Evolutionary conservation across 2,329 filamentous ascomycete species (phyloP), one percentile per base, ranked within the genome.

Genomic region (Lithohypha guttulata): DNA sequence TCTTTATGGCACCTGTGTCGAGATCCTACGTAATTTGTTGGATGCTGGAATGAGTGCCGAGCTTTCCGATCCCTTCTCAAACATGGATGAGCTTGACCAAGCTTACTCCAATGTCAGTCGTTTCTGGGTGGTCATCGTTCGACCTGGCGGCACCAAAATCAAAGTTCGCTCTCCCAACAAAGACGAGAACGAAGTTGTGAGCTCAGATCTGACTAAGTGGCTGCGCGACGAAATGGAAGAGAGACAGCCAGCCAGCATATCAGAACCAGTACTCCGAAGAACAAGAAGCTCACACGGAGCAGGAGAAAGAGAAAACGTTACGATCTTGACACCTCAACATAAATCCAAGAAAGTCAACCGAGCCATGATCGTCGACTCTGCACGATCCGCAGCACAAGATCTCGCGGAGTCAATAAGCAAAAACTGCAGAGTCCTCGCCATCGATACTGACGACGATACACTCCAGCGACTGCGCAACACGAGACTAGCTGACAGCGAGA

Each of bases 261-360:
- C 60, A 54, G 49, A 58, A 55, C 38, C 56, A 59, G 54, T 58
- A 53, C 47, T 53, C 52, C 55, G 59, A 11, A 53, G 56, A 28
- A 33, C 13, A 2, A 45, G 56, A 8, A 64, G 57, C 37, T 64
- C 65, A 27, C 57, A 61, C 30, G 63, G 69, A 23, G 23, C 52
- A 2, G 51, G 48, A 45, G 7, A 36, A 39, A 34, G 46, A 38
- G 64, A 73, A 29, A 81, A 89, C 41, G 86, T 96, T 31, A 79
- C 82, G 44, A 80, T 96, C n/a, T 70, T 95, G 3, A 73, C 86
- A 4, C 77, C 83, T 1, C 80, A 84, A 42, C 87, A 85, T 34
- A 78, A 80, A 52, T 85, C 79, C 59, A 95, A 94, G 62, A 96
- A 95, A 65, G 83, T 81, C 47, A 95, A 94, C 61, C 78, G 89